Evolutionary conservation across 345 rosid genomes (phyloP), one percentile per base, ranked within the genome.

Genomic region (Nasturtium officinale): DNA sequence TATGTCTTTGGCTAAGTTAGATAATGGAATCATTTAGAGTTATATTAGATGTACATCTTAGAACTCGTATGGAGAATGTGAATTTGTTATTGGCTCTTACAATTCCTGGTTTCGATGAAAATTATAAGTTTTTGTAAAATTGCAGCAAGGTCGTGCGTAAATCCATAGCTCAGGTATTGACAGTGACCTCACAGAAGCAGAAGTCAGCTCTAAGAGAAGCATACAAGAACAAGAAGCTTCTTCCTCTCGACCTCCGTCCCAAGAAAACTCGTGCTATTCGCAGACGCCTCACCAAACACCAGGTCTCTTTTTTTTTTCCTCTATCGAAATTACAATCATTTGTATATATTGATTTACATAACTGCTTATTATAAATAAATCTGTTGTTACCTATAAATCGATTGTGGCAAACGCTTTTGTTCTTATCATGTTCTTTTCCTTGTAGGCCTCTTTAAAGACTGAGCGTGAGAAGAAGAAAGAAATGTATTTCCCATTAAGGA

Each of bases 211-310:
- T 93, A 25, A 90, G 98, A 82, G 96, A 90, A n/a, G 98, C 77
- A 8, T 93, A 86, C 79, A 86, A 87, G 89, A 89, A 90, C 28
- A 93, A 90, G 83, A 93, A 87, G 78, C 81, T 80, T n/a, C 72
- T 90, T 79, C 98, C 98, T 2, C 98, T 93, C n/a, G 98, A 93
- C 78, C 84, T 93, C 23, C 98, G 98, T 65, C 98, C 97, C 76
- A 93, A 93, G 92, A 93, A 93, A 79, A 93, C 98, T 65, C 78
- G 98, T 37, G 97, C 98, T 23, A 93, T 93, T 61, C 87, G 98
- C 18, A 85, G 98, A 59, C 83, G 86, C 63, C 97, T 93, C 42
- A 89, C 98, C 69, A 93, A 90, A 77, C 89, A 89, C 62, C 98
- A 93, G 97, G 98, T 93, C 7, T 51, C 32, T 29, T 16, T 0